Percentiles rank a stretch among this genome's conserved stretches.
Evolutionary conservation across 352 stramenopile genomes (phyloP).

Genomic region (Phytophthora sp.): DNA sequence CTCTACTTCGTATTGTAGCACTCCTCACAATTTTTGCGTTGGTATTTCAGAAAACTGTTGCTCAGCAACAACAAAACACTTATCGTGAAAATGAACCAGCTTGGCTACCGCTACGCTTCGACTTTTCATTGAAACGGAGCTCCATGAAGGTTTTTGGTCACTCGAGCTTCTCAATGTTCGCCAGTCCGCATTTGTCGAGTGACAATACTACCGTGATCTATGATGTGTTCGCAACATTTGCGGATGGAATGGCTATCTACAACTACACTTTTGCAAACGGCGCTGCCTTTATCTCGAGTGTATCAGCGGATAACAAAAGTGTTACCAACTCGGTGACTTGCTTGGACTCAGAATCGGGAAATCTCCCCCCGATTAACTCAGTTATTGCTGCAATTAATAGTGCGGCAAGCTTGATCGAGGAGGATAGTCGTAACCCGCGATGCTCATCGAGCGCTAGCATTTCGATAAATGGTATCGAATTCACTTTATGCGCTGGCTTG

Average conservation of each 20-base stretch:
- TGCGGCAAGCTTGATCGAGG: neutral
- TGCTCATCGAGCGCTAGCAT: neutral
- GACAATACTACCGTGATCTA: conserved; percentile 21
- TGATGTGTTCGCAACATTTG: conserved; percentile 15
- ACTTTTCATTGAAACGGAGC: conserved; percentile 10
- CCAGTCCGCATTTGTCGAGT: conserved; percentile 12
- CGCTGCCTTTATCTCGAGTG: conserved; percentile 13
- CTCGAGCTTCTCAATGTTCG: conserved; percentile 25
- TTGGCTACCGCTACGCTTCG: conserved; percentile 21
- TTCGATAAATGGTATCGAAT: neutral
- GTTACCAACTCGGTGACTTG: conserved; percentile 1
- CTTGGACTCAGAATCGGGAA: neutral
- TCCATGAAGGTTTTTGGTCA: conserved; percentile 12
- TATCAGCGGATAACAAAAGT: neutral
- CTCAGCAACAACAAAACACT: no score
- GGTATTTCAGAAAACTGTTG: no score
- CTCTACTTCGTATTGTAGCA: no score
- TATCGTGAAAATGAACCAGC: no score
- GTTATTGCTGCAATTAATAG: conserved; percentile 9
- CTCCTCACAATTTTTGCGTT: no score
- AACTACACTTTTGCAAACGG: conserved; percentile 23
- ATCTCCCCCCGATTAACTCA: conserved; percentile 13
- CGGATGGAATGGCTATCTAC: neutral
- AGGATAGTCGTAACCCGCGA: neutral
- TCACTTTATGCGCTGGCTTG: neutral